Evolutionary conservation across 768 basidiomycete genomes (phyloP).

Genomic region (Sutorius australiensis): DNA sequence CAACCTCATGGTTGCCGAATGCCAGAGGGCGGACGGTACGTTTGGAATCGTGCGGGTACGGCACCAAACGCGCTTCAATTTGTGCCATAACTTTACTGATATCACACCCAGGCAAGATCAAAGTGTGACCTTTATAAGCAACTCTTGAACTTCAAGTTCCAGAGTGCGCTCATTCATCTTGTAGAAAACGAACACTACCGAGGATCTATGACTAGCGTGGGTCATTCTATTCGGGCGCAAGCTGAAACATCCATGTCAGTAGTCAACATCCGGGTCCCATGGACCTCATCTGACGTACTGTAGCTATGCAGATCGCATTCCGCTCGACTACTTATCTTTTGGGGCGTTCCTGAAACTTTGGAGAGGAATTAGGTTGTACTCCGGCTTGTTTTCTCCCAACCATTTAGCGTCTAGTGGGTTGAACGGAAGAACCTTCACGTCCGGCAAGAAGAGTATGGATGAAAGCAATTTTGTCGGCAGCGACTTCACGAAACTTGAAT

Average conservation of each 20-base stretch:
- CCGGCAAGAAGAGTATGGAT: constrained; percentile 36
- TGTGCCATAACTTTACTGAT: constrained; percentile 5
- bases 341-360: constrained; percentile 48
- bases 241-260: constrained; percentile 43
- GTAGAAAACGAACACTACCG: constrained; percentile 75
- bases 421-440: neutral
- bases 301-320: constrained; percentile 27
- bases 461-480: constrained; percentile 53
- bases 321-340: constrained; percentile 37
- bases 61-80: constrained; percentile 3
- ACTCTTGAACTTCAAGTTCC: constrained; percentile 66
- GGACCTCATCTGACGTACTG: constrained; percentile 7
- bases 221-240: constrained; percentile 55
- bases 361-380: constrained; percentile 48
- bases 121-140: constrained; percentile 83
- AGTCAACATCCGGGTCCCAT: neutral
- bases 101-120: constrained; percentile 61
- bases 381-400: constrained; percentile 28
- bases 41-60: constrained; percentile 75
- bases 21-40: constrained; percentile 70
- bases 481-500: constrained; percentile 64
- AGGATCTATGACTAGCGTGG: constrained; percentile 61
- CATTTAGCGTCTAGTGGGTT: neutral
- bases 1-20: constrained; percentile 77
- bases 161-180: constrained; percentile 57